Evolutionary conservation across 1,139 yeast genomes (phyloP).

Genomic region (Kodamaea alishanica): DNA sequence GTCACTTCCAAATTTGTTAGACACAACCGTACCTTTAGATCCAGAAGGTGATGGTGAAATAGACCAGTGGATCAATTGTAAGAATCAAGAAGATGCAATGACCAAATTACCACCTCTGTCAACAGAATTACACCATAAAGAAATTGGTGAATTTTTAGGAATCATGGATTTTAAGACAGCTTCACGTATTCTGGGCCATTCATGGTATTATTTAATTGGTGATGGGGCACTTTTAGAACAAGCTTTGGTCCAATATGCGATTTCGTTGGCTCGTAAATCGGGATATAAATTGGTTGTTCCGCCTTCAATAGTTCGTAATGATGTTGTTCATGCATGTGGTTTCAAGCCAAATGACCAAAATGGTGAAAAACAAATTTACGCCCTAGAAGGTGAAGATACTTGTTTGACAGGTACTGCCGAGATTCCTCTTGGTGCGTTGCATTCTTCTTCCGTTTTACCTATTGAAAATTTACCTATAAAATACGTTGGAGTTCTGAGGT

Average conservation of each 20-base stretch:
- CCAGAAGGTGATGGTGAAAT: conserved; percentile 36
- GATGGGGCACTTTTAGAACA: conserved; percentile 90
- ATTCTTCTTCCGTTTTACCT: conserved; percentile 29
- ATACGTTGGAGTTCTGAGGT: conserved; percentile 79
- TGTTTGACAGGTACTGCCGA: conserved; percentile 95
- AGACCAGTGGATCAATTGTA: conserved; percentile 48
- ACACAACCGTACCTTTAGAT: conserved; percentile 44
- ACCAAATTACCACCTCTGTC: conserved; percentile 17
- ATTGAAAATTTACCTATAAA: conserved; percentile 43
- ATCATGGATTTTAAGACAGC: conserved; percentile 72
- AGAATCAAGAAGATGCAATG: conserved; percentile 23
- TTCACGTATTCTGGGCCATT: conserved; percentile 72
- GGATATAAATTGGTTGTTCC: conserved; percentile 78
- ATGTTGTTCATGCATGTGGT: conserved; percentile 85
- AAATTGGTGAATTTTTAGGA: conserved; percentile 57
- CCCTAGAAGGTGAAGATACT: conserved; percentile 45
- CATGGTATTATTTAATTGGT: conserved; percentile 83
- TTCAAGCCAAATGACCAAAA: conserved; percentile 90
- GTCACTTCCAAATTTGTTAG: conserved; percentile 66
- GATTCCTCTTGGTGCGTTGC: conserved; percentile 83
- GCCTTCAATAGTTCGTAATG: conserved; percentile 80
- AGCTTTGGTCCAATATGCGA: conserved; percentile 78
- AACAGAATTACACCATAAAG: conserved; percentile 53
- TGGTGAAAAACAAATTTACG: conserved; percentile 82
- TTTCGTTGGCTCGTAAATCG: conserved; percentile 56